phyloP scores from a whole-genome alignment of 305 asterid genomes.

The Fraxinus sp. region DNA sequence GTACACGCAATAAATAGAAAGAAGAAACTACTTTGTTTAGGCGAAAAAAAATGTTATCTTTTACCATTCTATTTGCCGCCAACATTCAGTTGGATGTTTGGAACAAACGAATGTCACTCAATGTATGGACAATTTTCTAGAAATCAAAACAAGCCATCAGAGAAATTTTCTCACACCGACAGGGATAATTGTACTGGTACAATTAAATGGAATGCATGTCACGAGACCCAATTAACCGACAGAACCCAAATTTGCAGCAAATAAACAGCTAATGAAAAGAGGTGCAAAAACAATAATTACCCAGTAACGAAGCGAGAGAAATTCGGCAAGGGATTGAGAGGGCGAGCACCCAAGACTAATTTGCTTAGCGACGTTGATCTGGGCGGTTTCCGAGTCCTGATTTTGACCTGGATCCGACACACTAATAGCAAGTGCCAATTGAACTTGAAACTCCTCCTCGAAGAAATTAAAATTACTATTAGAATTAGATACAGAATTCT shows the following conservation, averaged over 20 bases:
- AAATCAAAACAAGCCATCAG: slow-evolving; percentile 10
- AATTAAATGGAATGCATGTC: not conserved
- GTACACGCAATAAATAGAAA: not conserved
- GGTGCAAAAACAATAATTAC: slow-evolving; percentile 36
- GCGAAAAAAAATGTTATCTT: not conserved
- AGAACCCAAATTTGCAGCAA: slow-evolving; percentile 14
- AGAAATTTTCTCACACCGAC: not conserved
- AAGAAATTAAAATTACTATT: slow-evolving; percentile 47
- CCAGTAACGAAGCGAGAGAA: slow-evolving; percentile 77
- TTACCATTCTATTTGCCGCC: not conserved
- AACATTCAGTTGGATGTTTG: slow-evolving; percentile 3
- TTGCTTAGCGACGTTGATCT: slow-evolving; percentile 83
- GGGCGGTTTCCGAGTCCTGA: slow-evolving; percentile 78
- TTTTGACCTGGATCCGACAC: slow-evolving; percentile 63
- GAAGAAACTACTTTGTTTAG: not conserved
- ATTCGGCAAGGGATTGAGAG: slow-evolving; percentile 62
- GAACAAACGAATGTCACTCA: not conserved
- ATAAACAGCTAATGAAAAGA: not conserved
- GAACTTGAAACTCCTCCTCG: slow-evolving; percentile 74
- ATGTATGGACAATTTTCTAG: not conserved
- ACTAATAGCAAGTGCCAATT: slow-evolving; percentile 61
- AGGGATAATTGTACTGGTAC: not conserved
- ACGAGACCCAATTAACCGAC: slow-evolving; percentile 12
- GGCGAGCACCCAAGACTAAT: slow-evolving; percentile 83
- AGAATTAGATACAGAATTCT: slow-evolving; percentile 3